These are phyloP conservation scores for Leccinum aurantiacum DNA, from an alignment of 768 basidiomycete genomes.

Conservation along the genomic window DNA sequence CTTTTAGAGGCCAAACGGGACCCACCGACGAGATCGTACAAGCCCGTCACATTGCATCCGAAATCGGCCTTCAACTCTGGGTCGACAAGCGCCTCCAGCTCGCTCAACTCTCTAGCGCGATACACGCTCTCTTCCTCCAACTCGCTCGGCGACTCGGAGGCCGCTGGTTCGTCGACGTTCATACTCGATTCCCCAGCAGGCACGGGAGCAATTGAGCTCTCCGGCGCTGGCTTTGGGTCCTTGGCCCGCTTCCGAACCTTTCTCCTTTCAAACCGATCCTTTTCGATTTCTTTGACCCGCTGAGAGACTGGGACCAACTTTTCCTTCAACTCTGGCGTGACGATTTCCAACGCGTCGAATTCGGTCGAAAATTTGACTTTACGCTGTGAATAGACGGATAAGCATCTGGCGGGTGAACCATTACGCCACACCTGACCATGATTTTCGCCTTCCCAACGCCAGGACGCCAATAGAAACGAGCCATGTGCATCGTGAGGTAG, in stretches of 20 bases:
- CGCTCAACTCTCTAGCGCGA: slow-evolving; percentile 61
- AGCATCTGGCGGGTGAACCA: neutral
- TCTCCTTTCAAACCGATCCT: slow-evolving; percentile 78
- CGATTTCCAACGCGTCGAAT: slow-evolving; percentile 81
- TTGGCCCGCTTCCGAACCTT: slow-evolving; percentile 81
- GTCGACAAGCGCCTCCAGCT: slow-evolving; percentile 65
- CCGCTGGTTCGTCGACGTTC: slow-evolving; percentile 50
- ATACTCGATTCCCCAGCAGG: slow-evolving; percentile 26
- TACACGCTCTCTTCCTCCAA: slow-evolving; percentile 66
- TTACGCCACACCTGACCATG: slow-evolving; percentile 56
- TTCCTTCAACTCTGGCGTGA: slow-evolving; percentile 72
- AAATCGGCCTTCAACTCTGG: slow-evolving; percentile 62
- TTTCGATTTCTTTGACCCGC: slow-evolving; percentile 76
- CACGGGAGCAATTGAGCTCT: slow-evolving; percentile 20
- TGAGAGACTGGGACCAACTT: slow-evolving; percentile 71
- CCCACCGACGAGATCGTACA: slow-evolving; percentile 92
- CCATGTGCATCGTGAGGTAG: slow-evolving; percentile 91
- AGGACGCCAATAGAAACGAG: slow-evolving; percentile 91
- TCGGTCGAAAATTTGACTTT: slow-evolving; percentile 93
- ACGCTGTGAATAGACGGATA: slow-evolving; percentile 43
- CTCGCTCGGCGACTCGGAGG: slow-evolving; percentile 25
- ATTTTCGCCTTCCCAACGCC: slow-evolving; percentile 97
- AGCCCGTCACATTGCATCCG: slow-evolving; percentile 72
- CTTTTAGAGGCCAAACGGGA: slow-evolving; percentile 8
- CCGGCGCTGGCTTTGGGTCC: slow-evolving; percentile 17